Evolutionary conservation across 805 yeast species (phyloP).

Genomic region (Suhomyces sp.): DNA sequence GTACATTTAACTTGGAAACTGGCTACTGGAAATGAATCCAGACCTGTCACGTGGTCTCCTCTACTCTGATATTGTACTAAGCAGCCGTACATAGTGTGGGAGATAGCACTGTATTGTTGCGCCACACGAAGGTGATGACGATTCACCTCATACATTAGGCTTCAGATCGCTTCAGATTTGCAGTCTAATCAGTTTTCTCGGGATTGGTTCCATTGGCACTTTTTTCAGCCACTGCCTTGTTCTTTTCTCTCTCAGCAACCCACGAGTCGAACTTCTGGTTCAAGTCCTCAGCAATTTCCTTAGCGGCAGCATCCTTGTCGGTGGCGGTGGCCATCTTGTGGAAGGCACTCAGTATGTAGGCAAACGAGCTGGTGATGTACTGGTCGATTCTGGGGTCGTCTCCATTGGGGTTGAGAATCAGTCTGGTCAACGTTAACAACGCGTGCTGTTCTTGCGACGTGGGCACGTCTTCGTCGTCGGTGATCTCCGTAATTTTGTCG

Average conservation of each 20-base stretch:
- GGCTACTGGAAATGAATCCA: too few species aligned
- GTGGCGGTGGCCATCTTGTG: conserved; percentile 29
- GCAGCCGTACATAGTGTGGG: too few species aligned
- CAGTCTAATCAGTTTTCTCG: background rate
- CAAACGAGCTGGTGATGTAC: conserved; percentile 26
- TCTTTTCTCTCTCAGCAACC: conserved; percentile 19
- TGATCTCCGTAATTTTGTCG: background rate
- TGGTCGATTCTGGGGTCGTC: conserved; percentile 27
- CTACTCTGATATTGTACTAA: too few species aligned
- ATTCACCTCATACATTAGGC: too few species aligned
- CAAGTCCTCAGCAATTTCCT: conserved; percentile 37
- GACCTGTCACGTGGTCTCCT: too few species aligned
- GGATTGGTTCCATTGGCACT: background rate
- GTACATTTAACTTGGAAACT: too few species aligned
- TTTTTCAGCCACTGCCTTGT: conserved; percentile 2
- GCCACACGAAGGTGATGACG: too few species aligned
- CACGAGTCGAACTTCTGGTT: conserved; percentile 26
- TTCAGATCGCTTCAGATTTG: background rate
- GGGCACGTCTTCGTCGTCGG: conserved; percentile 6
- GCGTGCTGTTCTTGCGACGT: conserved; percentile 11
- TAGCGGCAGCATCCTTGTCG: conserved; percentile 34
- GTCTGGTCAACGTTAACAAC: conserved; percentile 12
- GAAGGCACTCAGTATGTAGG: conserved; percentile 25
- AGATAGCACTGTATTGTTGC: too few species aligned
- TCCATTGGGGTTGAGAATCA: conserved; percentile 29